Evolutionary conservation across 2,329 filamentous ascomycete species (phyloP).

Genomic region (Verticillium dahliae): DNA sequence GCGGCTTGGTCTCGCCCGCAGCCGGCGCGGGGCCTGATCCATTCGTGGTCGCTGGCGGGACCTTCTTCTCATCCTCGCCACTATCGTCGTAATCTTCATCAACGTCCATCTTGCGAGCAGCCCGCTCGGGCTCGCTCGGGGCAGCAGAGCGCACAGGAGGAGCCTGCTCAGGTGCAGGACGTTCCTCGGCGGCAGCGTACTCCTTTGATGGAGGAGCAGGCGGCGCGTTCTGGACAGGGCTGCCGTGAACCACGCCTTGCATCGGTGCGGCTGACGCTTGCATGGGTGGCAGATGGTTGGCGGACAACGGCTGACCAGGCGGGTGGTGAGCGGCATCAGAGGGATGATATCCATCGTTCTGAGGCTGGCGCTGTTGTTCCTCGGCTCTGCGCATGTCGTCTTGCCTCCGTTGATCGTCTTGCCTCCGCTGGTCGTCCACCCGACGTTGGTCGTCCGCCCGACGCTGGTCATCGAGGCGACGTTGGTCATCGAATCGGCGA

Average conservation of each 20-base stretch:
- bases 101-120: constrained; percentile 91
- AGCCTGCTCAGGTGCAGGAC: constrained; percentile 40
- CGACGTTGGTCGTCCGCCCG: constrained; percentile 46
- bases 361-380: constrained; percentile 53
- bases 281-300: constrained; percentile 55
- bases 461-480: constrained; percentile 50
- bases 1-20: constrained; percentile 47
- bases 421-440: constrained; percentile 42
- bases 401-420: constrained; percentile 45
- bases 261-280: constrained; percentile 53
- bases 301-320: constrained; percentile 40
- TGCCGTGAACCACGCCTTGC: constrained; percentile 46
- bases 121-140: constrained; percentile 68
- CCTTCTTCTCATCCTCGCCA: constrained; percentile 75
- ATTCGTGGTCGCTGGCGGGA: constrained; percentile 25
- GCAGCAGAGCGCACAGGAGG: constrained; percentile 38
- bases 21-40: constrained; percentile 39
- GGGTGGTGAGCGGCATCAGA: constrained; percentile 89
- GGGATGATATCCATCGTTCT: constrained; percentile 77
- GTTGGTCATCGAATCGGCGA: constrained; percentile 58
- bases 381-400: constrained; percentile 48
- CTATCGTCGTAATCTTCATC: constrained; percentile 98
- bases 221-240: constrained; percentile 8
- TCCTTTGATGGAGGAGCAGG: constrained; percentile 39
- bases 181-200: constrained; percentile 50